Conservation (phyloP, 1,139 yeast genomes). For the Taphrina confusa region DNA sequence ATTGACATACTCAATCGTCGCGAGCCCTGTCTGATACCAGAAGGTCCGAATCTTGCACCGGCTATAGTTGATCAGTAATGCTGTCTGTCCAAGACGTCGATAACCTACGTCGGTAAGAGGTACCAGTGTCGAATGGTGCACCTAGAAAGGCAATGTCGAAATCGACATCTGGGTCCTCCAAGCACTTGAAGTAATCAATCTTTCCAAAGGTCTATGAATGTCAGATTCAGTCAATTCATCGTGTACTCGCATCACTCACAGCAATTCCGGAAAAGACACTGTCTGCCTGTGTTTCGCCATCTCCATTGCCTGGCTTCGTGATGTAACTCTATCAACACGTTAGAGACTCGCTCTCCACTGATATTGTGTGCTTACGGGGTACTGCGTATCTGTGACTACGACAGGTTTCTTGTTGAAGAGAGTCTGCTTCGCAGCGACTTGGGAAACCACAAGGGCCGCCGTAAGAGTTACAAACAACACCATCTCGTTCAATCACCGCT, state of each 20-base stretch:
- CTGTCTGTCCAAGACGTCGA: neutral
- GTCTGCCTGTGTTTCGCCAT: conserved; percentile 36
- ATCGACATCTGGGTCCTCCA: conserved; percentile 52
- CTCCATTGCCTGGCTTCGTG: conserved; percentile 19
- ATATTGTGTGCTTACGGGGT: neutral
- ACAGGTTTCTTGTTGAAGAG: neutral
- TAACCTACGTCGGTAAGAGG: conserved; percentile 56
- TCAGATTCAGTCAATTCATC: neutral
- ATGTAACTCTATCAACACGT: conserved; percentile 2
- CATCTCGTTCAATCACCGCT: too few relatives aligned
- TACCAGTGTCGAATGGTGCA: conserved; percentile 77
- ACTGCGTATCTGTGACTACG: conserved; percentile 1
- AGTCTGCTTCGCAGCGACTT: conserved; percentile 9
- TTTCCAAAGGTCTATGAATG: conserved; percentile 64
- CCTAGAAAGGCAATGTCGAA: conserved; percentile 73
- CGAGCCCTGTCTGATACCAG: conserved; percentile 71
- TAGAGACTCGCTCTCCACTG: neutral
- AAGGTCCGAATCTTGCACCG: conserved; percentile 75
- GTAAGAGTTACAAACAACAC: neutral
- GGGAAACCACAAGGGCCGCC: neutral
- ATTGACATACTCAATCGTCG: conserved; percentile 58
- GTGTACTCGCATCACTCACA: neutral
- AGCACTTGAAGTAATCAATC: conserved; percentile 59
- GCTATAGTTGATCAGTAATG: too few relatives aligned
- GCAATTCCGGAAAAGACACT: conserved; percentile 54